Percentiles rank a stretch among this genome's conserved stretches.
Conservation (phyloP, 2,329 filamentous ascomycete genomes). For the Colletotrichum sp. region DNA sequence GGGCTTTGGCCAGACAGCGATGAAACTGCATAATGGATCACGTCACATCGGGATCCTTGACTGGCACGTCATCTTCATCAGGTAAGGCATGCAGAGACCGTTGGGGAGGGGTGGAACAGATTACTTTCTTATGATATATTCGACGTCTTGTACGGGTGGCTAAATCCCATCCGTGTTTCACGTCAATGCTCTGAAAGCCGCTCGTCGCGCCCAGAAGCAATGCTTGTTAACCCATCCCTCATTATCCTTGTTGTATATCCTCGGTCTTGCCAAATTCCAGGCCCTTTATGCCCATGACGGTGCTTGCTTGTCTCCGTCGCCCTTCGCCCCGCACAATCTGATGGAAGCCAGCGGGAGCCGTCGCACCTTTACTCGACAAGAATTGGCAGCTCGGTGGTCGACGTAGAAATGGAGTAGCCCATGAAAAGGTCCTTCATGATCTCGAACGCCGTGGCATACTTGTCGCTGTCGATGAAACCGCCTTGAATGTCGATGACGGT, state of each 20-base stretch:
- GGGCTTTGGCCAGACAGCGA: background rate
- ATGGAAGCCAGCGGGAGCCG: background rate
- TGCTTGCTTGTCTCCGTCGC: background rate
- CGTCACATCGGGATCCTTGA: background rate
- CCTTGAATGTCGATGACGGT: background rate
- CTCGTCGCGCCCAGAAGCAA: background rate
- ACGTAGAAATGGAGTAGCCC: background rate
- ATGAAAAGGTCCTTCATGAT: background rate
- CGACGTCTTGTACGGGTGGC: background rate
- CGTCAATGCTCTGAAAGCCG: background rate
- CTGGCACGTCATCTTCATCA: too few species aligned
- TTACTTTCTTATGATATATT: background rate
- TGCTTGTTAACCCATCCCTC: too few species aligned
- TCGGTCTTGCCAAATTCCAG: background rate
- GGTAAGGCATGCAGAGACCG: too few species aligned
- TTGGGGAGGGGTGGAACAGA: fast-evolving
- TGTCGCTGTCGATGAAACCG: background rate
- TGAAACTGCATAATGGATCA: background rate
- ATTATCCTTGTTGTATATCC: too few species aligned
- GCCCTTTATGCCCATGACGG: background rate
- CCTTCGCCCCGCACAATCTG: background rate
- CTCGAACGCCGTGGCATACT: background rate
- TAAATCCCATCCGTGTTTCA: background rate
- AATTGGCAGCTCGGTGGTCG: background rate
- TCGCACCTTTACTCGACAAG: background rate